Base-by-base conservation (phyloP, 1,284 basidiomycete species). In the Heterobasidion annosum region DNA sequence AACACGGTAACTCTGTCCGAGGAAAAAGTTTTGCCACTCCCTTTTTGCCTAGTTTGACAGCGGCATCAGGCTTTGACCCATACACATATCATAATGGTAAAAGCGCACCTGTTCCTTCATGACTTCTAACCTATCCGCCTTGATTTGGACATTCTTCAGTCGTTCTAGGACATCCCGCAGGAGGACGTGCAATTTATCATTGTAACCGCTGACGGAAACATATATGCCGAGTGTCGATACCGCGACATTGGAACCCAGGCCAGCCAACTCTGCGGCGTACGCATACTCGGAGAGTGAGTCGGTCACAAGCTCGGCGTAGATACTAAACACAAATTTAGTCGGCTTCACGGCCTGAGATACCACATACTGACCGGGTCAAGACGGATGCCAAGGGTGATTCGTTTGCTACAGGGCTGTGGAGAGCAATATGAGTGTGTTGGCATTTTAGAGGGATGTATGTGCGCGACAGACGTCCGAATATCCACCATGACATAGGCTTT, bases 181-280 rank as follows among this genome's bases (percentile, higher is more conserved):
- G 35, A 99, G 78, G 0, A 91, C 81, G 6, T 82, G 73, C 42
- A 99, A 76, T 71, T 98, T 98, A 72, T 99, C 95, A 66, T 96
- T 97, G 73, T 98, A 99, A 1, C 97, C 97, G 51, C 78, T 80
- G 49, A 94, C 73, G 8, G 78, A 75, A 34, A 98, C 68, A 49
- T 77, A 80, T 43, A 98, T 68, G 2, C 90, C 88, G 34, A 86
- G 83, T 7, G 77, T 76, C 59, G 85, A 79, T 34, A 79, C 75
- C 37, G 80, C 74, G 61, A 97, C 78, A 61, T 74, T 78, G 71
- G 97, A 99, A 12, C 75, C 75, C 49, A 99, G 76, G 13, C 94
- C 94, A 34, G 95, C 97, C 16, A 99, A 78, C 52, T 91, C 88
- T 8, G 97, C 97, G 63, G 95, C 90, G 67, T 99, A 99, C 0